These are phyloP conservation scores for Colletotrichum sp. DNA, from an alignment of 2,329 filamentous ascomycete species.

Conservation along the genomic window DNA sequence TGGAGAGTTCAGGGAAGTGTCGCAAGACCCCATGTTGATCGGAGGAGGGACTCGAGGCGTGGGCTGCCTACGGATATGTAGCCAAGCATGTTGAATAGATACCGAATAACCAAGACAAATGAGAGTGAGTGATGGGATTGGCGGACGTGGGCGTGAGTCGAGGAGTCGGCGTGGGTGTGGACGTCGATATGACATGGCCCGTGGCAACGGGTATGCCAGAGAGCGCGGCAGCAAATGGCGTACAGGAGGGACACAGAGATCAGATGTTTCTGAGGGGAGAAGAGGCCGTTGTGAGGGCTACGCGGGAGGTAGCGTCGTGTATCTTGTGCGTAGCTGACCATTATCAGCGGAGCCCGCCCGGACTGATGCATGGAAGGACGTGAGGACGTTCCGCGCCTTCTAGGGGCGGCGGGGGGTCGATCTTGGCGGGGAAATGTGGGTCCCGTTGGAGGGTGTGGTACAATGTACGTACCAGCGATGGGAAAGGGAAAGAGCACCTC, in stretches of 20 bases:
- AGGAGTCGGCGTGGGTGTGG: neutral
- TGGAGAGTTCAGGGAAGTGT: neutral
- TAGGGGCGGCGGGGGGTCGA: slow-evolving; percentile 1
- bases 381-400: slow-evolving; percentile 18
- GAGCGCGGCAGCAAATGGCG: neutral
- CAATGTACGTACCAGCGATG: too few relatives aligned
- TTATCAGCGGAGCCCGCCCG: slow-evolving; percentile 15
- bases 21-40: neutral
- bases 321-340: neutral
- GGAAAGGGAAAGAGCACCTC: neutral
- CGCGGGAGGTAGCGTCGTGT: neutral
- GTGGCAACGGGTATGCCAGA: neutral
- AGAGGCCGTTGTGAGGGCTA: neutral
- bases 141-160: neutral
- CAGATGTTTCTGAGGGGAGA: neutral
- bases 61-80: neutral
- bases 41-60: neutral
- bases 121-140: neutral
- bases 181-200: neutral
- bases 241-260: neutral
- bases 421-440: slow-evolving; percentile 3
- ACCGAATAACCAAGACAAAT: neutral
- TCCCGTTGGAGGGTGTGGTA: neutral
- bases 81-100: neutral
- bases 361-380: slow-evolving; percentile 17